Evolutionary conservation across 139 green algal genomes (phyloP).

Genomic region (Haematococcus sp.): DNA sequence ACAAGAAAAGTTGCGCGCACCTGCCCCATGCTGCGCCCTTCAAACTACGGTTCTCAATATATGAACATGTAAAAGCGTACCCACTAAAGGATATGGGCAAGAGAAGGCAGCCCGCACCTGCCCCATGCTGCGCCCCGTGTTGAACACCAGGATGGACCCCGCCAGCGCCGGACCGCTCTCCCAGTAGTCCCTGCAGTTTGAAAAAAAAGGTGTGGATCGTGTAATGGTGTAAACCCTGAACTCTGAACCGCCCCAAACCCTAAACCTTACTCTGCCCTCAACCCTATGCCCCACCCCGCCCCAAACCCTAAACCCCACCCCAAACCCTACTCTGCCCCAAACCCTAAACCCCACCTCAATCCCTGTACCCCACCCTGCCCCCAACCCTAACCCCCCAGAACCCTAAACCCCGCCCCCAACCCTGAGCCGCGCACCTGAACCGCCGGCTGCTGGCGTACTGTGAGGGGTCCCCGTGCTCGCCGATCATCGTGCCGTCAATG

Average conservation of each 20-base stretch:
- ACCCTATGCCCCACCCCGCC: too few relatives aligned
- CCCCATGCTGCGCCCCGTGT: constrained; percentile 41
- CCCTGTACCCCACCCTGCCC: too few relatives aligned
- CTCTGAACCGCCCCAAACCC: too few relatives aligned
- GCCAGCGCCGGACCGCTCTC: constrained; percentile 67
- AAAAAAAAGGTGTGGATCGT: too few relatives aligned
- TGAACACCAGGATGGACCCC: constrained; percentile 68
- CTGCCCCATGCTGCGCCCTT: not conserved
- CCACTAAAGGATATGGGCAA: too few relatives aligned
- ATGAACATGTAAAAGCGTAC: not conserved
- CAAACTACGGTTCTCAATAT: not conserved
- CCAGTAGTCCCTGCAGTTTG: constrained; percentile 72
- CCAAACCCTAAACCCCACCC: too few relatives aligned
- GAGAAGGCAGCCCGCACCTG: too few relatives aligned
- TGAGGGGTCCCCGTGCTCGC: constrained; percentile 16
- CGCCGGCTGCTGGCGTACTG: constrained; percentile 8
- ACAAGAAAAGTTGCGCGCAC: too few relatives aligned
- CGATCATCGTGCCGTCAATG: constrained; percentile 52
- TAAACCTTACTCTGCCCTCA: too few relatives aligned
- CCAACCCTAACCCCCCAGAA: too few relatives aligned
- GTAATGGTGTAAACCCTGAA: too few relatives aligned
- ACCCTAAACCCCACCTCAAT: not conserved
- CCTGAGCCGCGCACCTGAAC: not conserved
- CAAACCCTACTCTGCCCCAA: not conserved
- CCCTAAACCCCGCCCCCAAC: not conserved